phyloP scores from a whole-genome alignment of 106 monocot genomes.

The Dendrobium officinale region DNA sequence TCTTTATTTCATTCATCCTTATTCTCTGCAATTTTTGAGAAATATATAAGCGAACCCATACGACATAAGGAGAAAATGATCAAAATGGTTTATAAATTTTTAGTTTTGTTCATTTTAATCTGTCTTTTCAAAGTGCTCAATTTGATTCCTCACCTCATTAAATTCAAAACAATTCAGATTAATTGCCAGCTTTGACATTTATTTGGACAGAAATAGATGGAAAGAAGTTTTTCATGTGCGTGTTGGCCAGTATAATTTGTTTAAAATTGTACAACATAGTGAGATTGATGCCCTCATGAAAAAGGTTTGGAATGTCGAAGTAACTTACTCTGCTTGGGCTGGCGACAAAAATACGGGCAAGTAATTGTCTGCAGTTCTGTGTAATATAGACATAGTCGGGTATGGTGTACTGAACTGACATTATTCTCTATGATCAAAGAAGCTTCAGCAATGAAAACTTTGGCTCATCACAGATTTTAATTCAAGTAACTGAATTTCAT shows the following conservation, averaged over 20 bases:
- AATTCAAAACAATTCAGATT: too few relatives aligned
- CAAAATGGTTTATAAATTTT: too few relatives aligned
- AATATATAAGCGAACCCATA: neutral
- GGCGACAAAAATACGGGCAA: slow-evolving; percentile 37
- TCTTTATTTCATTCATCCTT: slow-evolving; percentile 12
- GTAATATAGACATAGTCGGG: slow-evolving; percentile 47
- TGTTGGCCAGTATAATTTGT: too few relatives aligned
- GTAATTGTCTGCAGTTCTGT: slow-evolving; percentile 29
- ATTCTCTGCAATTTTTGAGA: slow-evolving; percentile 10
- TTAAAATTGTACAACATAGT: too few relatives aligned
- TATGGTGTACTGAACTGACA: slow-evolving; percentile 41
- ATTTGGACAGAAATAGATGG: too few relatives aligned
- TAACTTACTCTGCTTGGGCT: slow-evolving; percentile 24
- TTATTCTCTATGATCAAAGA: slow-evolving; percentile 28
- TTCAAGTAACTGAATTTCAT: neutral
- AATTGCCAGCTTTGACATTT: too few relatives aligned
- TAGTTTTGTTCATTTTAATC: too few relatives aligned
- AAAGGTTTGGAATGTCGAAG: neutral
- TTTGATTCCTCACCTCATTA: too few relatives aligned
- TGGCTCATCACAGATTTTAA: neutral
- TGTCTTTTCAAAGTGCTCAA: too few relatives aligned
- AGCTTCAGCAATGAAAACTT: neutral
- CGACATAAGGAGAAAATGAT: too few relatives aligned
- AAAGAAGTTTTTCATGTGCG: too few relatives aligned
- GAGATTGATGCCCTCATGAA: too few relatives aligned